Evolutionary conservation across 176 grass and related monocot genomes (phyloP).

Genomic region (Oryza officinalis): DNA sequence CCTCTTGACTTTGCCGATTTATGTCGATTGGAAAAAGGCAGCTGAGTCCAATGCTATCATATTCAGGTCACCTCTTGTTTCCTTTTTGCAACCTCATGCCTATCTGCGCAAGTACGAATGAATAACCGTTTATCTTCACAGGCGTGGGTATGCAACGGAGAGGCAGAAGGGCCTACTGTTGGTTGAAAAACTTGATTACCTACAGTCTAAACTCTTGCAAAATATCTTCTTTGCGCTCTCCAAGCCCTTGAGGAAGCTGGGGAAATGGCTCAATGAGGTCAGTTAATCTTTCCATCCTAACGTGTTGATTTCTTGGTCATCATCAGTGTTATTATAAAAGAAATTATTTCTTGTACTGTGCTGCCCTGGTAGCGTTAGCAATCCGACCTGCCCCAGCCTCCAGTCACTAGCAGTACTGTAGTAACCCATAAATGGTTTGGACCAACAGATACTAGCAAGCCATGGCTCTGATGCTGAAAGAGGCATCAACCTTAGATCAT

Average conservation of each 20-base stretch:
- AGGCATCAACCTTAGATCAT: no score
- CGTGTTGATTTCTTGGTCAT: background rate
- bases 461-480: no score
- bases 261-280: constrained; percentile 80
- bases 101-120: background rate
- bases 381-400: no score
- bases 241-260: constrained; percentile 69
- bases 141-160: constrained; percentile 90
- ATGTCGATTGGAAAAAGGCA: constrained; percentile 86
- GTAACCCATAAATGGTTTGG: no score
- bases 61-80: constrained; percentile 58
- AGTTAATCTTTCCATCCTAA: constrained; percentile 29
- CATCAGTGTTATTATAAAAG: background rate
- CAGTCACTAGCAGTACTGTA: no score
- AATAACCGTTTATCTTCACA: constrained; percentile 23
- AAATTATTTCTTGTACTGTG: background rate
- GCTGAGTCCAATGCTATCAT: constrained; percentile 86
- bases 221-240: constrained; percentile 76
- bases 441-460: no score
- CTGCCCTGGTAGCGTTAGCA: background rate
- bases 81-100: background rate
- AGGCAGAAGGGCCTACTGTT: constrained; percentile 74
- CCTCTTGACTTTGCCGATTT: constrained; percentile 83
- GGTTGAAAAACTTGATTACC: constrained; percentile 90
- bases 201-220: constrained; percentile 86